Evolutionary conservation across 1,284 basidiomycete species (phyloP).

Genomic region (Rhodotorula sp.): DNA sequence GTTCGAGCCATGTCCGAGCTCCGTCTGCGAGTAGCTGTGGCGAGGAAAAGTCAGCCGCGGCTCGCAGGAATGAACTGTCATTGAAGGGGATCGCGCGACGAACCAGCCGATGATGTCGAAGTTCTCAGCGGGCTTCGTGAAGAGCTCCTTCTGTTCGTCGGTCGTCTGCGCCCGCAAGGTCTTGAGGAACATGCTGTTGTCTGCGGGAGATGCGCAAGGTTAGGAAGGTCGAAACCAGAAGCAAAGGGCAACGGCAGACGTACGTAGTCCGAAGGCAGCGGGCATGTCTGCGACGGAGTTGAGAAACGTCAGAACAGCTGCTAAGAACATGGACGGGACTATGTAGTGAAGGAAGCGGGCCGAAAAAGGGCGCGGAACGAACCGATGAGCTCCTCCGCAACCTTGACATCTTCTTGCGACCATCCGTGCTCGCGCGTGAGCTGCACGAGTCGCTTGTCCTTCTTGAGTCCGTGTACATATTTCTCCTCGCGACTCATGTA

Average conservation of each 20-base stretch:
- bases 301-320: background rate
- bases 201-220: background rate
- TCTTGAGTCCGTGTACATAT: conserved; percentile 48
- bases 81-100: background rate
- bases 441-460: conserved; percentile 54
- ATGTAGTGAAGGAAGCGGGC: background rate
- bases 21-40: conserved; percentile 50
- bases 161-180: conserved; percentile 25
- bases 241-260: background rate
- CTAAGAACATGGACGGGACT: no score
- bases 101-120: conserved; percentile 63
- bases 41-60: background rate
- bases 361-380: conserved; percentile 31
- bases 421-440: conserved; percentile 47
- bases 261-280: conserved; percentile 29
- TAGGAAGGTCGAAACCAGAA: background rate
- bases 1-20: conserved; percentile 74
- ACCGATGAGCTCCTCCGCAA: conserved; percentile 47
- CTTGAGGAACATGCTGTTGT: conserved; percentile 23
- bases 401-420: conserved; percentile 44
- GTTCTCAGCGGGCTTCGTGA: conserved; percentile 21
- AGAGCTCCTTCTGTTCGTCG: conserved; percentile 33
- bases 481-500: conserved; percentile 50
- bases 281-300: conserved; percentile 34
- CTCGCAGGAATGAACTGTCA: background rate